Conservation (phyloP, 1,284 basidiomycete genomes). For the Calocybe gambosa region DNA sequence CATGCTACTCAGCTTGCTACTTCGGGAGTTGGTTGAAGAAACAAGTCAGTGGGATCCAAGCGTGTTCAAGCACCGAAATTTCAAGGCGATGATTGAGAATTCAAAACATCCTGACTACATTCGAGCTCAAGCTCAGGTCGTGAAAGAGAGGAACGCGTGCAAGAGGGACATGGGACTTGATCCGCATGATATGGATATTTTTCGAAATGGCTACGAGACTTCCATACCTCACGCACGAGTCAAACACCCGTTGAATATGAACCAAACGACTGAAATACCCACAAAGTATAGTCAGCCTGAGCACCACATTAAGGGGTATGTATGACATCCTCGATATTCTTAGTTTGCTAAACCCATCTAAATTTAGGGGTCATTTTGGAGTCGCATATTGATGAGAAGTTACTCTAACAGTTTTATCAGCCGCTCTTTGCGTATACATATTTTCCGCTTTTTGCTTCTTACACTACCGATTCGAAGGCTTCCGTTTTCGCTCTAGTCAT, state of each 20-base stretch:
- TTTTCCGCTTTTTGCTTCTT: not conserved
- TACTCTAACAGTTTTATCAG: not conserved
- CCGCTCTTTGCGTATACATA: not conserved
- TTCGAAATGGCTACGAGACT: constrained; percentile 10
- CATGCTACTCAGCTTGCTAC: constrained; percentile 30
- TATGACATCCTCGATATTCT: not conserved
- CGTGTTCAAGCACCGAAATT: constrained; percentile 39
- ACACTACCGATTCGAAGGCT: not conserved
- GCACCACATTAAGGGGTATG: constrained; percentile 5
- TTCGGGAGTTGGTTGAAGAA: constrained; percentile 41
- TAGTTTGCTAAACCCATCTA: not conserved
- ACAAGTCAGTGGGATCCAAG: constrained; percentile 42
- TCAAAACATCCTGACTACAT: constrained; percentile 19
- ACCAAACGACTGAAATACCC: not conserved
- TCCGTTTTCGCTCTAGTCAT: not conserved
- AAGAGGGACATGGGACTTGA: constrained; percentile 13
- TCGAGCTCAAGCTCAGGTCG: not conserved
- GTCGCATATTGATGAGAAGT: constrained; percentile 7
- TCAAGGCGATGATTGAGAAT: constrained; percentile 35
- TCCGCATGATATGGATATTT: constrained; percentile 16
- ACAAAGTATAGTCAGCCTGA: constrained; percentile 9
- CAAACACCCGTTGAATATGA: not conserved
- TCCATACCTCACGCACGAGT: constrained; percentile 5
- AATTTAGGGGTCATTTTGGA: constrained; percentile 4
- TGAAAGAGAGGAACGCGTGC: not conserved